These are phyloP conservation scores for Sugiyamaella paludigena DNA, from an alignment of 1,139 yeast genomes.

Conservation along the genomic window DNA sequence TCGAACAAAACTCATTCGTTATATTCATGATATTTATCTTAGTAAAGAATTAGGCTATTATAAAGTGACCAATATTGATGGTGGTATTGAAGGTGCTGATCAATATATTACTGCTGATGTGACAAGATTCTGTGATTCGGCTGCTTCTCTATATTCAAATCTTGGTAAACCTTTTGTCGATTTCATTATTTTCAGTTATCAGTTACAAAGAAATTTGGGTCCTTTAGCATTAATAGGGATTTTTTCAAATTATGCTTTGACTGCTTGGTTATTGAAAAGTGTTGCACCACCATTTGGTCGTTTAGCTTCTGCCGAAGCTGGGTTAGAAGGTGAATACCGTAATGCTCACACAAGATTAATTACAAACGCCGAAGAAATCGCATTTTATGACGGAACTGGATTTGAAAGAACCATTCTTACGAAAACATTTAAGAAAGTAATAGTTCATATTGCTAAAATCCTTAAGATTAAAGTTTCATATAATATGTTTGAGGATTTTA, in stretches of 20 bases:
- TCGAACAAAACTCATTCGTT: slow-evolving; percentile 79
- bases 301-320: slow-evolving; percentile 66
- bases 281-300: slow-evolving; percentile 87
- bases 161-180: slow-evolving; percentile 92
- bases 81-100: slow-evolving; percentile 51
- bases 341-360: slow-evolving; percentile 83
- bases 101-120: slow-evolving; percentile 87
- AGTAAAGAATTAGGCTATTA: slow-evolving; percentile 81
- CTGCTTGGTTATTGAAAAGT: slow-evolving; percentile 71
- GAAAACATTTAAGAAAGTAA: slow-evolving; percentile 58
- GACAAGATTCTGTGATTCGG: slow-evolving; percentile 74
- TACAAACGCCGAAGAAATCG: slow-evolving; percentile 89
- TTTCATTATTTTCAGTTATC: slow-evolving; percentile 79
- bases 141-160: slow-evolving; percentile 79
- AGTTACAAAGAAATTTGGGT: slow-evolving; percentile 81
- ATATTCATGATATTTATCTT: slow-evolving; percentile 85
- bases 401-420: slow-evolving; percentile 70
- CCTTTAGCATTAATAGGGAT: slow-evolving; percentile 81
- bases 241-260: slow-evolving; percentile 71
- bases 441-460: slow-evolving; percentile 47
- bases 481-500: slow-evolving; percentile 78
- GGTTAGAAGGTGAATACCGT: slow-evolving; percentile 83
- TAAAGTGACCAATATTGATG: slow-evolving; percentile 50
- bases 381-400: slow-evolving; percentile 88
- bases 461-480: slow-evolving; percentile 54